phyloP scores from a whole-genome alignment of 1,139 yeast species.

The Sugiyamaella xylanicola region DNA sequence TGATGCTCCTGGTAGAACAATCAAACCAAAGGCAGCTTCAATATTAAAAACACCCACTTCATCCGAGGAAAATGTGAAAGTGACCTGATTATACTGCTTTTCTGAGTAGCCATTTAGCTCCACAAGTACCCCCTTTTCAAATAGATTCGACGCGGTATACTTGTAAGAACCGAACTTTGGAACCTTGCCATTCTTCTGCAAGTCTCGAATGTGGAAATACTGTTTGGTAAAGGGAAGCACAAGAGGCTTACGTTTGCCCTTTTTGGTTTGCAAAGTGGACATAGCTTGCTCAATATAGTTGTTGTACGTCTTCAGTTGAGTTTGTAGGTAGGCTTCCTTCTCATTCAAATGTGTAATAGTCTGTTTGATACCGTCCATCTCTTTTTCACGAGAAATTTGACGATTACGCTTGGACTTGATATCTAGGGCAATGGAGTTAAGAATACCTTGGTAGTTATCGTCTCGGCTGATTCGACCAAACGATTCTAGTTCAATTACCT shows the following conservation, averaged over 20 bases:
- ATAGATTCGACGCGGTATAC: conserved; percentile 72
- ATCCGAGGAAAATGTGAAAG: conserved; percentile 76
- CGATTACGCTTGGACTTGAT: conserved; percentile 78
- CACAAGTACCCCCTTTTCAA: conserved; percentile 69
- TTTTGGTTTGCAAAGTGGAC: conserved; percentile 57
- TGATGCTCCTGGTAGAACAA: conserved; percentile 54
- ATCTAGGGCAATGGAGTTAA: conserved; percentile 84
- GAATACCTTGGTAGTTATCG: conserved; percentile 73
- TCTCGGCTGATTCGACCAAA: conserved; percentile 65
- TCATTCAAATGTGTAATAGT: conserved; percentile 62
- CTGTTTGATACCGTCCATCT: conserved; percentile 59
- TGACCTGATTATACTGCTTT: conserved; percentile 64
- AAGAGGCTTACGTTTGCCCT: conserved; percentile 54
- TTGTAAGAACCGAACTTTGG: conserved; percentile 85
- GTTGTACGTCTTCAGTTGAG: conserved; percentile 67
- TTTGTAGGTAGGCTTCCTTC: conserved; percentile 62
- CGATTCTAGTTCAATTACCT: conserved; percentile 72
- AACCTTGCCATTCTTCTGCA: conserved; percentile 65
- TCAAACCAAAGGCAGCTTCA: conserved; percentile 59
- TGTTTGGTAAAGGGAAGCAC: conserved; percentile 73
- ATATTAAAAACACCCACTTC: conserved; percentile 70
- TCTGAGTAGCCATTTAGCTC: conserved; percentile 54
- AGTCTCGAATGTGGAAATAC: conserved; percentile 73
- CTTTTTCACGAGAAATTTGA: conserved; percentile 62
- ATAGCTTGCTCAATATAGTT: conserved; percentile 68